These are phyloP conservation scores for Amanita exitialis DNA, from an alignment of 768 basidiomycete genomes.

Conservation along the genomic window DNA sequence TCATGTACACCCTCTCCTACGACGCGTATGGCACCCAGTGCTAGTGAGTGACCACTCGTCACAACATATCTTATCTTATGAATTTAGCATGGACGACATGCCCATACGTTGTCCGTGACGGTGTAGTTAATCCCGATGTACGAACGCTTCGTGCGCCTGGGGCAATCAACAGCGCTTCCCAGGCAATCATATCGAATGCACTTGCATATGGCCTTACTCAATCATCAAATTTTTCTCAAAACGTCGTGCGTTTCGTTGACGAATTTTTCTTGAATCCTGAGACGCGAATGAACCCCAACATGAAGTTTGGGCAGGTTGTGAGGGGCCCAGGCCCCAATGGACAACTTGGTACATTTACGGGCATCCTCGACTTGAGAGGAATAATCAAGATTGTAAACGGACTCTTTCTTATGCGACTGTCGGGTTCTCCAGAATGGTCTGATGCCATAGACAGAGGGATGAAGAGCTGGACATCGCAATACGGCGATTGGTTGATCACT, in stretches of 20 bases:
- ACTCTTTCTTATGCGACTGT: constrained; percentile 40
- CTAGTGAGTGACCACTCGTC: constrained; percentile 33
- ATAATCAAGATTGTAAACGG: constrained; percentile 47
- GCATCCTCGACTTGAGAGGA: constrained; percentile 48
- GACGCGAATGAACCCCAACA: constrained; percentile 56
- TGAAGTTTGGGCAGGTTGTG: constrained; percentile 47
- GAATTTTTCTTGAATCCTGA: constrained; percentile 48
- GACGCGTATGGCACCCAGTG: constrained; percentile 34
- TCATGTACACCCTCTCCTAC: constrained; percentile 43
- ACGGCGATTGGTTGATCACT: constrained; percentile 46
- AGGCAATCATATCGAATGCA: constrained; percentile 51
- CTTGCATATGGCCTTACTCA: constrained; percentile 42
- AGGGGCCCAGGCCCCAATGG: constrained; percentile 25
- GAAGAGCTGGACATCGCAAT: constrained; percentile 38
- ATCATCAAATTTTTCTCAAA: constrained; percentile 28
- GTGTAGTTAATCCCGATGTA: constrained; percentile 55
- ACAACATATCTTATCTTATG: neutral
- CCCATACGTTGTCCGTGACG: constrained; percentile 45
- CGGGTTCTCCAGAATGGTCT: constrained; percentile 42
- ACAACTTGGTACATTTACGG: constrained; percentile 38
- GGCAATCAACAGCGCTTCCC: constrained; percentile 41
- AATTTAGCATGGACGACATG: constrained; percentile 47
- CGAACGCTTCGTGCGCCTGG: constrained; percentile 46
- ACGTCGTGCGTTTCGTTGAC: constrained; percentile 32
- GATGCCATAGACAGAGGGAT: constrained; percentile 37